phyloP scores from a whole-genome alignment of 306 rosid genomes.

The Gleditsia sinensis region DNA sequence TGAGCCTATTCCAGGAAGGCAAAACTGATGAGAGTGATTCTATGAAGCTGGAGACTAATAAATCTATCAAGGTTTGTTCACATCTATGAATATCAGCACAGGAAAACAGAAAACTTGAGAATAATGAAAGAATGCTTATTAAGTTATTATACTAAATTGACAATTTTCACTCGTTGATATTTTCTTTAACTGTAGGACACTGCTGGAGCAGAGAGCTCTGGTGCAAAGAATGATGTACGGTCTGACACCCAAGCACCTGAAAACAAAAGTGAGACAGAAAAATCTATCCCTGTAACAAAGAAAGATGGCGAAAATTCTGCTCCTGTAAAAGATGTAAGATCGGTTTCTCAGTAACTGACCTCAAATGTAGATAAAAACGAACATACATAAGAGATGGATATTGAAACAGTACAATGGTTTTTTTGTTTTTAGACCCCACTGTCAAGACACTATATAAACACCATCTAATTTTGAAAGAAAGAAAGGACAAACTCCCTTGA shows the following conservation, averaged over 20 bases:
- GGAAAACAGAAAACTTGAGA: not conserved
- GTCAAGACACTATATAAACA: not conserved
- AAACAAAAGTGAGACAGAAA: slow-evolving; percentile 53
- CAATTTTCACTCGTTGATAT: not conserved
- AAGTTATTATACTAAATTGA: not conserved
- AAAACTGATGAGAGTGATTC: slow-evolving; percentile 51
- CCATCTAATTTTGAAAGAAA: not conserved
- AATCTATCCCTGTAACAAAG: slow-evolving; percentile 49
- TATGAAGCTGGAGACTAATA: slow-evolving; percentile 58
- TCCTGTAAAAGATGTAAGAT: slow-evolving; percentile 53
- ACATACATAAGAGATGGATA: not conserved
- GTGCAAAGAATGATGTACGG: slow-evolving; percentile 50
- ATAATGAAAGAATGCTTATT: not conserved
- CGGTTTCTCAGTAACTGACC: slow-evolving; percentile 12
- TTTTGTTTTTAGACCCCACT: not conserved
- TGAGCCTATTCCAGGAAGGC: slow-evolving; percentile 75
- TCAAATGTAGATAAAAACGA: not conserved
- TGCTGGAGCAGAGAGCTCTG: slow-evolving; percentile 42
- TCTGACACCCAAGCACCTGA: slow-evolving; percentile 47
- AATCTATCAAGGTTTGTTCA: slow-evolving; percentile 57
- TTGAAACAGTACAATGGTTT: not conserved
- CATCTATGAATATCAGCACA: not conserved
- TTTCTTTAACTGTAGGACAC: slow-evolving; percentile 41
- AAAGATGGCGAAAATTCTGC: slow-evolving; percentile 54
- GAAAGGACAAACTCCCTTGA: not conserved